Percentiles rank a stretch among this genome's conserved stretches.
Conservation (phyloP, 495 filamentous ascomycete genomes). For the Echria macrotheca region DNA sequence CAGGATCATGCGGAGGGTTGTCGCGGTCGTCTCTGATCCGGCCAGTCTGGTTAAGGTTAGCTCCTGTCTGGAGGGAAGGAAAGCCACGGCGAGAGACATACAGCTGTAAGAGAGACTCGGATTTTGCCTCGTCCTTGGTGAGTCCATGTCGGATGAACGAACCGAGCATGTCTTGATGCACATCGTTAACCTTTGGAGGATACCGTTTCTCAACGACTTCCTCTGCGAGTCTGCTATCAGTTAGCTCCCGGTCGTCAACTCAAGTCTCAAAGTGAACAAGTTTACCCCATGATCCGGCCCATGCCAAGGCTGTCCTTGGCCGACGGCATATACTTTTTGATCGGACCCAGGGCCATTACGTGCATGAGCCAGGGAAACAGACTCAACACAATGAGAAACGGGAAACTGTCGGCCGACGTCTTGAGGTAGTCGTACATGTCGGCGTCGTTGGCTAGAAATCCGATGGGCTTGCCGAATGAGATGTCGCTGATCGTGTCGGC, state of each 20-base stretch:
- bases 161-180: neutral
- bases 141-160: neutral
- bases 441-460: neutral
- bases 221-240: neutral
- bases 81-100: too few species aligned
- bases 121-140: neutral
- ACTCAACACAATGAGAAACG: neutral
- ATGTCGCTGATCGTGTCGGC: neutral
- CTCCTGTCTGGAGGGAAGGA: too few species aligned
- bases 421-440: neutral
- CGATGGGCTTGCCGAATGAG: neutral
- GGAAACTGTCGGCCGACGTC: neutral
- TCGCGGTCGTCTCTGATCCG: neutral
- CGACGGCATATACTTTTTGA: neutral
- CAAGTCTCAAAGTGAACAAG: too few species aligned
- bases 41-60: neutral
- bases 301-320: neutral
- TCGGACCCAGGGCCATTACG: neutral
- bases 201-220: neutral
- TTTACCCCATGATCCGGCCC: neutral
- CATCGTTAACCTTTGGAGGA: neutral
- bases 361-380: neutral
- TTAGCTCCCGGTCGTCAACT: neutral
- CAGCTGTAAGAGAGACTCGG: neutral
- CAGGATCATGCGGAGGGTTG: neutral